Evolutionary conservation across 1,139 yeast genomes (phyloP).

Genomic region (Protomyces inundatus): DNA sequence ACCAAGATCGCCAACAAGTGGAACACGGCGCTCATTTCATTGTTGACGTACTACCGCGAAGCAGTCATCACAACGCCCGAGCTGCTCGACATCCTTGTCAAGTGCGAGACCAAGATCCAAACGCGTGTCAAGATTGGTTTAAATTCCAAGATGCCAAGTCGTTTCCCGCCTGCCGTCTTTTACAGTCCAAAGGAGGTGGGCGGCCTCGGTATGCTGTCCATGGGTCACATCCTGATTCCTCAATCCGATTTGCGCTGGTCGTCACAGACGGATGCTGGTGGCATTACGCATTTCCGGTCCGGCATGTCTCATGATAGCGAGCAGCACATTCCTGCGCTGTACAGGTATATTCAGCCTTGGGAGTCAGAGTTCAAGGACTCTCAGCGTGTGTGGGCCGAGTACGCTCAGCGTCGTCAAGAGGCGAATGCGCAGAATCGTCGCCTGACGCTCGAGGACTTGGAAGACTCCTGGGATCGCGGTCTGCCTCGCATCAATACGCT

Average conservation of each 20-base stretch:
- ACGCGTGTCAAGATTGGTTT: conserved; percentile 91
- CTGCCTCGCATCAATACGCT: conserved; percentile 91
- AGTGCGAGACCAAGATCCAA: conserved; percentile 89
- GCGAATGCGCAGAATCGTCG: conserved; percentile 83
- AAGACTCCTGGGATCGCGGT: conserved; percentile 93
- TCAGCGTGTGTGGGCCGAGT: conserved; percentile 96
- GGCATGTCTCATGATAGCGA: conserved; percentile 79
- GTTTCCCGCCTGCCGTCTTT: conserved; percentile 98
- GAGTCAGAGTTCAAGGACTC: conserved; percentile 93
- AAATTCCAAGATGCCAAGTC: conserved; percentile 95
- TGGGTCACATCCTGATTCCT: conserved; percentile 91
- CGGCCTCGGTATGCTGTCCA: conserved; percentile 96
- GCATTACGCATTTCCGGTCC: conserved; percentile 87
- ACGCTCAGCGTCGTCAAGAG: conserved; percentile 81
- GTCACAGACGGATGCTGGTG: conserved; percentile 90
- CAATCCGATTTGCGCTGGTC: conserved; percentile 90
- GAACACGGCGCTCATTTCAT: conserved; percentile 85
- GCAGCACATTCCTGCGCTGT: conserved; percentile 83
- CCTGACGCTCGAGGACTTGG: conserved; percentile 86
- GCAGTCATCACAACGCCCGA: conserved; percentile 82
- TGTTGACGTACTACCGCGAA: conserved; percentile 86
- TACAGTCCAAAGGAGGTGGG: conserved; percentile 97
- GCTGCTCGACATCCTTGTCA: conserved; percentile 74
- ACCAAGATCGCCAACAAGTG: conserved; percentile 92
- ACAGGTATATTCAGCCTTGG: conserved; percentile 91